Evolutionary conservation across 768 basidiomycete genomes (phyloP), one percentile per base, ranked within the genome.

Genomic region (Lactifluus pinguis): DNA sequence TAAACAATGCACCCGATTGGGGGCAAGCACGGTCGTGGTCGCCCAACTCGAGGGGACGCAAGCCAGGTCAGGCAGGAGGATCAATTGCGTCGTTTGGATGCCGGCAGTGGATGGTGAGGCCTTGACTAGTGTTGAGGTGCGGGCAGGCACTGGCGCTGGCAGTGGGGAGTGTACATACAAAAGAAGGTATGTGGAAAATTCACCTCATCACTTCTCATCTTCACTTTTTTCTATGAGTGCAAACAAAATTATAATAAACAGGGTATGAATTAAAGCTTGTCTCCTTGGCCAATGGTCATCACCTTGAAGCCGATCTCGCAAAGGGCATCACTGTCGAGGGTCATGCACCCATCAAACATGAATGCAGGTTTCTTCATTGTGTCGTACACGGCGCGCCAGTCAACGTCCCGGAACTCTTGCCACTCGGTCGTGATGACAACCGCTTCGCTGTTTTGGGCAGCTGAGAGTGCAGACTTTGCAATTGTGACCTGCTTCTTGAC

Each of bases 281-380:
- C 76, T 55, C 80, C 81, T 21, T 82, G 82, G 54, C 84, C 84
- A 57, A 85, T 86, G 53, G 79, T 78, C 44, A 77, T 79, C 19
- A 88, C 89, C 74, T 83, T 89, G 85, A 98, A 98, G 42, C 95
- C 95, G 69, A 98, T 97, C 69, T 82, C 72, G 68, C 81, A 81
- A 64, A 98, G 78, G 72, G 83, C 81, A 53, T 85, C 84, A 9
- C 83, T 84, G 70, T 98, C 89, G 48, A 98, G 80, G 69, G 98
- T 80, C 63, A 97, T 77, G 36, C 94, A 83, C 5, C 94, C 94
- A 71, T 98, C 95, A 69, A 98, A 98, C 65, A 99, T 80, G 70
- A 97, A 98, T 4, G 97, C 95, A n/a, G 97, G 97, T 79, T 98
- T 97, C 69, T 87, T 89, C 92, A 98, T 98, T 69, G 79, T 75